Evolutionary conservation across 345 rosid genomes (phyloP).

Genomic region (Eucalyptus coolabah): DNA sequence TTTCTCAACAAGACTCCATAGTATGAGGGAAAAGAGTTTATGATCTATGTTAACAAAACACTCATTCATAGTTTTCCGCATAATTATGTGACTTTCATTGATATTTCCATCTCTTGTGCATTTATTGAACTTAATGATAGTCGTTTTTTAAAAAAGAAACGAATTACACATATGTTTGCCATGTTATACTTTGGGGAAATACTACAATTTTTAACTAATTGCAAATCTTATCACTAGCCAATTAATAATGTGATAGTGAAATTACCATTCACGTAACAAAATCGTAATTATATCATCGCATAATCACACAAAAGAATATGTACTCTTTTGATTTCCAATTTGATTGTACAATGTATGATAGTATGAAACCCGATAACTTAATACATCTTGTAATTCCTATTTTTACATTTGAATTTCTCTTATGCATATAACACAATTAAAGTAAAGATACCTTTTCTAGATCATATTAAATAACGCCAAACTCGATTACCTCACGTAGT

Average conservation of each 20-base stretch:
- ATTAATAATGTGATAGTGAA: not conserved
- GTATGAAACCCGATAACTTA: not conserved
- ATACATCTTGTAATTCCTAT: not conserved
- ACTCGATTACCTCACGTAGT: not conserved
- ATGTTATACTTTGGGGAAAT: rapidly evolving
- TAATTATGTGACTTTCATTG: rapidly evolving
- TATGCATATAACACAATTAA: not conserved
- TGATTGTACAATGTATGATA: not conserved
- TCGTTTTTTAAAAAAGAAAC: not conserved
- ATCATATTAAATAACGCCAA: not conserved
- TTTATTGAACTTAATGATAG: not conserved
- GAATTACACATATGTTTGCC: rapidly evolving
- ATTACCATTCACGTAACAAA: not conserved
- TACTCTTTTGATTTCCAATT: not conserved
- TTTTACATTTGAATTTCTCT: not conserved
- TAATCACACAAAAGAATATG: not conserved
- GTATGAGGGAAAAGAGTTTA: not conserved
- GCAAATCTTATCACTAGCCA: not conserved
- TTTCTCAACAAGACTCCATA: rapidly evolving
- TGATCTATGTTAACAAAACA: not conserved
- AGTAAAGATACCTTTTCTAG: not conserved
- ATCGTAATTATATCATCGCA: rapidly evolving
- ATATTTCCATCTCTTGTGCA: rapidly evolving
- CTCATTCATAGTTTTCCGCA: rapidly evolving
- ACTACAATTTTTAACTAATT: not conserved